phyloP scores from a whole-genome alignment of 805 yeast genomes.

The Sugiyamaella mastotermitis region DNA sequence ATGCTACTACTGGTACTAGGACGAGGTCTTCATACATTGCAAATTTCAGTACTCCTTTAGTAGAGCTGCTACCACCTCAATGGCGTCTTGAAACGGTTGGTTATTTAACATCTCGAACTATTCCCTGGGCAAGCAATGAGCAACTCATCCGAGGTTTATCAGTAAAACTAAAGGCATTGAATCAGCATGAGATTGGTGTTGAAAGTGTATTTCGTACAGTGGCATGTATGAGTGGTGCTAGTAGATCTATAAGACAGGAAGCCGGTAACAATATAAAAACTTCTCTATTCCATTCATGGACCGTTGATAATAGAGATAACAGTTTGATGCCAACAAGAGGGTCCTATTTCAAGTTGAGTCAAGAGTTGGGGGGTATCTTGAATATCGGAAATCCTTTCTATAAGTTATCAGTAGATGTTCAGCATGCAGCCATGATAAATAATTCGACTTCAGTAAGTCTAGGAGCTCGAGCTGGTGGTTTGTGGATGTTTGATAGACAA shows the following conservation, averaged over 20 bases:
- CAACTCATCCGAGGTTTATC: slow-evolving; percentile 43
- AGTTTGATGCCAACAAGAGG: slow-evolving; percentile 46
- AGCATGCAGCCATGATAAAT: not conserved
- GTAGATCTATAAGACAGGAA: slow-evolving; percentile 47
- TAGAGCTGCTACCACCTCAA: slow-evolving; percentile 30
- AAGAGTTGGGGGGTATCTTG: slow-evolving; percentile 39
- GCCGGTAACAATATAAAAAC: slow-evolving; percentile 62
- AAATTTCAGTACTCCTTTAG: slow-evolving; percentile 48
- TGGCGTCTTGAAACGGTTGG: slow-evolving; percentile 51
- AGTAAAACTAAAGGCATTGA: slow-evolving; percentile 30
- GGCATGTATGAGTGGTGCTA: slow-evolving; percentile 39
- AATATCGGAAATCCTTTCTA: slow-evolving; percentile 7
- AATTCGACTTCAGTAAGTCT: slow-evolving; percentile 3
- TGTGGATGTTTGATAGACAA: slow-evolving; percentile 35
- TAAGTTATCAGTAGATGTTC: slow-evolving; percentile 18
- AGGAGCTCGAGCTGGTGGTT: slow-evolving; percentile 45
- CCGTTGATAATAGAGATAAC: slow-evolving; percentile 39
- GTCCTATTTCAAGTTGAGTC: slow-evolving; percentile 32
- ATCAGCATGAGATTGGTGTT: slow-evolving; percentile 47
- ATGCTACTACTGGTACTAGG: slow-evolving; percentile 55
- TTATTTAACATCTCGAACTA: slow-evolving; percentile 45
- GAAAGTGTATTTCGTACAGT: slow-evolving; percentile 53
- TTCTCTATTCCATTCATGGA: slow-evolving; percentile 40
- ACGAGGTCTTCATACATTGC: slow-evolving; percentile 49
- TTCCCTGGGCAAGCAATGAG: slow-evolving; percentile 49